Percentiles rank a stretch among this genome's conserved stretches.
phyloP scores from a whole-genome alignment of 2,329 filamentous ascomycete genomes.

The Sclerotinia subarctica region DNA sequence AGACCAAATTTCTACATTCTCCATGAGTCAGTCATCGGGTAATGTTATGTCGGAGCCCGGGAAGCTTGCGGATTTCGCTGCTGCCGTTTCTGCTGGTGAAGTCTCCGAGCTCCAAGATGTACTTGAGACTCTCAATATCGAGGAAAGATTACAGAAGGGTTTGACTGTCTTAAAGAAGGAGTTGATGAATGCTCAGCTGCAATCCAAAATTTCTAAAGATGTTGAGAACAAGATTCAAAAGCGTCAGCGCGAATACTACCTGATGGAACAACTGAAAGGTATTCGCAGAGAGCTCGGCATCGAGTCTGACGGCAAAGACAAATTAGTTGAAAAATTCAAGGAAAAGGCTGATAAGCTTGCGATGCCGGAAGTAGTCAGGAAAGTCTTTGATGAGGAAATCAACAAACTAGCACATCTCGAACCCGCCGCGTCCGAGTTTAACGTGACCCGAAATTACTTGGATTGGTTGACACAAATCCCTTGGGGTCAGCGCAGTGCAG shows the following conservation, averaged over 20 bases:
- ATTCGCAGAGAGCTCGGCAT: slow-evolving; percentile 93
- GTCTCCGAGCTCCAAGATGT: slow-evolving; percentile 90
- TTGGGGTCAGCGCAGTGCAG: slow-evolving; percentile 90
- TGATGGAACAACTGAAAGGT: slow-evolving; percentile 99
- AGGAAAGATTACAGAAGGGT: slow-evolving; percentile 88
- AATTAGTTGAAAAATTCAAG: slow-evolving; percentile 95
- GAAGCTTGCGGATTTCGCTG: slow-evolving; percentile 94
- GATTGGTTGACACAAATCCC: slow-evolving; percentile 99
- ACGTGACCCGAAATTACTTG: slow-evolving; percentile 95
- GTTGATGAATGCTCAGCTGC: slow-evolving; percentile 94
- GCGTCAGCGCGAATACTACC: slow-evolving; percentile 94
- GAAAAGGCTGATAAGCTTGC: slow-evolving; percentile 90
- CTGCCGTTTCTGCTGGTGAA: slow-evolving; percentile 92
- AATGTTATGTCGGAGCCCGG: slow-evolving; percentile 94
- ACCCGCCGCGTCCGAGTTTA: slow-evolving; percentile 94
- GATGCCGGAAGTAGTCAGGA: slow-evolving; percentile 95
- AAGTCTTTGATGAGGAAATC: slow-evolving; percentile 97
- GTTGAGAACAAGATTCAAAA: slow-evolving; percentile 98
- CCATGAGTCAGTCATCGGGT: slow-evolving; percentile 88
- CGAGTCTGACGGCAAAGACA: slow-evolving; percentile 97
- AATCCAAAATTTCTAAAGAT: slow-evolving; percentile 96
- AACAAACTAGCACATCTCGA: slow-evolving; percentile 96
- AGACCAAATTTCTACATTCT: slow-evolving; percentile 96
- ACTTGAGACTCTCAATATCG: slow-evolving; percentile 81
- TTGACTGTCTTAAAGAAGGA: slow-evolving; percentile 94